Conservation (phyloP, 1,284 basidiomycete species). For the Chalciporus piperatoides region DNA sequence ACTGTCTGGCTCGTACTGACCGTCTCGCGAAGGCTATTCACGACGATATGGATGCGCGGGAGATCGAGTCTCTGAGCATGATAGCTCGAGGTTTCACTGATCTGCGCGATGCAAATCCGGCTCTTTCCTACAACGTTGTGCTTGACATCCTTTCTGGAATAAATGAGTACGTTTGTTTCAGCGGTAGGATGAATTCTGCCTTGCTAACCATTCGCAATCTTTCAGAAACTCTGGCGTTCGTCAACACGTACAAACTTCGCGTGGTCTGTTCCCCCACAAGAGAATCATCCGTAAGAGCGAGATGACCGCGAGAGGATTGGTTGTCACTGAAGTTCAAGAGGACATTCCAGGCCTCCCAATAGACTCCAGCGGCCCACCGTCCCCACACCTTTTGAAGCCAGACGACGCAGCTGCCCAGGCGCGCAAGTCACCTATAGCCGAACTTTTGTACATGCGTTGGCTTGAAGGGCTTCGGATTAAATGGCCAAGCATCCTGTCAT, state of each 20-base stretch:
- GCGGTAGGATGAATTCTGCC: background rate
- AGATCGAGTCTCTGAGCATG: slow-evolving; percentile 88
- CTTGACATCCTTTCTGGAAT: slow-evolving; percentile 89
- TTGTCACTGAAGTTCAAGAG: slow-evolving; percentile 75
- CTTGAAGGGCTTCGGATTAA: slow-evolving; percentile 86
- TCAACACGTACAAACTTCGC: slow-evolving; percentile 73
- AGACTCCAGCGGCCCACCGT: slow-evolving; percentile 31
- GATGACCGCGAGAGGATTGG: slow-evolving; percentile 74
- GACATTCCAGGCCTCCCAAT: slow-evolving; percentile 53
- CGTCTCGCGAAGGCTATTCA: slow-evolving; percentile 54
- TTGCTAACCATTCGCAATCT: slow-evolving; percentile 5
- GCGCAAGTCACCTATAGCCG: slow-evolving; percentile 82
- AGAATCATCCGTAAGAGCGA: slow-evolving; percentile 75
- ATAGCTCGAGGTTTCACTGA: slow-evolving; percentile 86
- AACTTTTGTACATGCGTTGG: slow-evolving; percentile 94
- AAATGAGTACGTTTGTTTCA: slow-evolving; percentile 66
- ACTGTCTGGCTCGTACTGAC: slow-evolving; percentile 11
- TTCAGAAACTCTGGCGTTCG: slow-evolving; percentile 67
- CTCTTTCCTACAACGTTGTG: slow-evolving; percentile 81
- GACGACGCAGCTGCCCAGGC: slow-evolving; percentile 38
- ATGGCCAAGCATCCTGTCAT: slow-evolving; percentile 72
- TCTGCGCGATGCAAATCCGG: slow-evolving; percentile 76
- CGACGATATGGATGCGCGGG: slow-evolving; percentile 83
- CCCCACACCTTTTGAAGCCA: slow-evolving; percentile 28
- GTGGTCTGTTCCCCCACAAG: slow-evolving; percentile 71